A percentile compares a stretch with the other conserved stretches of the same genome.
Evolutionary conservation across 768 basidiomycete species (phyloP).

Genomic region (Saitozyma podzolica): DNA sequence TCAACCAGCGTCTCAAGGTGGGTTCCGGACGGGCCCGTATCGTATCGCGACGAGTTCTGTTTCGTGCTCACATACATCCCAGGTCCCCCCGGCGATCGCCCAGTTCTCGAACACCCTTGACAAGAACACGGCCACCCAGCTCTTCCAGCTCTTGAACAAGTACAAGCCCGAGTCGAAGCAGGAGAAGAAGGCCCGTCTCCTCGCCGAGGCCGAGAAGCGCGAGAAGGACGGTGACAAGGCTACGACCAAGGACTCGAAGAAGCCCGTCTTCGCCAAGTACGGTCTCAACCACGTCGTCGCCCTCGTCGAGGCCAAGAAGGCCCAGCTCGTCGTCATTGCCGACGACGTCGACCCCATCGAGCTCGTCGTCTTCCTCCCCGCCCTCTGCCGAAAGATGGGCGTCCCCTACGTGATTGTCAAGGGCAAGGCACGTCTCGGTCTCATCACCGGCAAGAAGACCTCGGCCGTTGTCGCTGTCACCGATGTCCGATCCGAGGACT

Average conservation of each 20-base stretch:
- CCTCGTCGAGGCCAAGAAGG: conserved; percentile 93
- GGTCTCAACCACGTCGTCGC: conserved; percentile 96
- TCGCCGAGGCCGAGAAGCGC: conserved; percentile 65
- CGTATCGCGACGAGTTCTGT: neutral
- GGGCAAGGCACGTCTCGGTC: conserved; percentile 95
- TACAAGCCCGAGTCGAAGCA: conserved; percentile 67
- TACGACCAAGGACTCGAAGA: conserved; percentile 74
- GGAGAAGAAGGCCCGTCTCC: conserved; percentile 94
- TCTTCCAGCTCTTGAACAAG: conserved; percentile 98
- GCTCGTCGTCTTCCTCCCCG: conserved; percentile 96
- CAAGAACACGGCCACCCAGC: conserved; percentile 97
- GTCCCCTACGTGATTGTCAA: conserved; percentile 98
- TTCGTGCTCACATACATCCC: conserved; percentile 1
- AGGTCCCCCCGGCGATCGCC: conserved; percentile 91
- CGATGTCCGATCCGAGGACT: conserved; percentile 93
- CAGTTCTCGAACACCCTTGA: conserved; percentile 94
- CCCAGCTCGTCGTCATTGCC: conserved; percentile 88
- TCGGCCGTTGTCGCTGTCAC: conserved; percentile 85
- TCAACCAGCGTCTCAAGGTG: conserved; percentile 88
- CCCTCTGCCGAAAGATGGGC: conserved; percentile 99
- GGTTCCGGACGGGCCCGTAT: conserved; percentile 8
- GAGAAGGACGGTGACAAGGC: conserved; percentile 74
- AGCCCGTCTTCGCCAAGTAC: conserved; percentile 92
- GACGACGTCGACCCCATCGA: conserved; percentile 96
- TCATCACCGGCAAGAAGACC: conserved; percentile 94